Evolutionary conservation across 371 early-diverging fungal genomes (phyloP).

Genomic region (Haplosporangium sp.): DNA sequence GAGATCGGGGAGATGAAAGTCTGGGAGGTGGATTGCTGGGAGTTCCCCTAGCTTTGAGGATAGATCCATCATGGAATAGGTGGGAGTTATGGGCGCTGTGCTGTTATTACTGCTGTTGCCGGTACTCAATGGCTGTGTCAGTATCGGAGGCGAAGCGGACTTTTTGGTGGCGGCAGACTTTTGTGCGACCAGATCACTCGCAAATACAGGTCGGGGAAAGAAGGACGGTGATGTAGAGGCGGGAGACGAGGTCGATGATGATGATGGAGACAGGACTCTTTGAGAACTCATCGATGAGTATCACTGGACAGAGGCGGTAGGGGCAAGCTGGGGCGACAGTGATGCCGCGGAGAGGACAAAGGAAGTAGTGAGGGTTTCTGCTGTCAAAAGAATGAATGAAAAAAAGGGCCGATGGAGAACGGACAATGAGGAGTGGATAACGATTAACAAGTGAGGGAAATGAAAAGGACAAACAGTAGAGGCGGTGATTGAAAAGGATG

Average conservation of each 20-base stretch:
- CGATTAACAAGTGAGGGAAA: too few relatives aligned
- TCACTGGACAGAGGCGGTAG: too few relatives aligned
- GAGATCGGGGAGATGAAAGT: conserved; percentile 46
- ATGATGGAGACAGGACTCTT: neutral
- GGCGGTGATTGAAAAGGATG: too few relatives aligned
- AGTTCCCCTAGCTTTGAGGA: conserved; percentile 30
- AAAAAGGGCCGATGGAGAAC: too few relatives aligned
- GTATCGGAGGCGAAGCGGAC: neutral
- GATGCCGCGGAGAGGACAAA: too few relatives aligned
- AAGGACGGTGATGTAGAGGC: conserved; percentile 15
- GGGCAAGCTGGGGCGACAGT: too few relatives aligned
- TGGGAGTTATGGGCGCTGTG: neutral
- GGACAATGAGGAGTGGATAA: too few relatives aligned
- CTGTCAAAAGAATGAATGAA: too few relatives aligned
- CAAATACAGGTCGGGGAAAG: conserved; percentile 47
- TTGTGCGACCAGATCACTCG: conserved; percentile 47
- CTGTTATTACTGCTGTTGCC: neutral
- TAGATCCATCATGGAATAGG: conserved; percentile 27
- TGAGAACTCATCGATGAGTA: neutral
- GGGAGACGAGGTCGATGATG: conserved; percentile 12
- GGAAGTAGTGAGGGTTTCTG: too few relatives aligned
- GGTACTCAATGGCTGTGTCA: neutral
- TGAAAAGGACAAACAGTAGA: too few relatives aligned
- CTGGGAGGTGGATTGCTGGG: conserved; percentile 38
- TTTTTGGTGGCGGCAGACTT: conserved; percentile 7